These are phyloP conservation scores for Lyophyllum semitale DNA, from an alignment of 768 basidiomycete genomes.

Conservation along the genomic window DNA sequence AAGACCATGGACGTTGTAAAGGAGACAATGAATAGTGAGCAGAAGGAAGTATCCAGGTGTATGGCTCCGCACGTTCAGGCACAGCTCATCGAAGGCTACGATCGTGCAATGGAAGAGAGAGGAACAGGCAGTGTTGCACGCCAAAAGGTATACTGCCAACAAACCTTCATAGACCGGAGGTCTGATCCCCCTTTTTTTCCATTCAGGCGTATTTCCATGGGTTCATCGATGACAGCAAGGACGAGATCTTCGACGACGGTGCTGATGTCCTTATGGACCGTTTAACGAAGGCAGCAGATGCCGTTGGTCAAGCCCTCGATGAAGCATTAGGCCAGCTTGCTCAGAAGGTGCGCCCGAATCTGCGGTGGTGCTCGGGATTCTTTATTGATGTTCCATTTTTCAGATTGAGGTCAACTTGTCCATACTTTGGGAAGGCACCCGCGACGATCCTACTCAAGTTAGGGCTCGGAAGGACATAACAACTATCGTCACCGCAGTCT, in stretches of 20 bases:
- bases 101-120: slow-evolving; percentile 52
- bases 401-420: slow-evolving; percentile 57
- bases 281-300: slow-evolving; percentile 46
- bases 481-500: slow-evolving; percentile 36
- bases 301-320: slow-evolving; percentile 51
- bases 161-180: not conserved
- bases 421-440: slow-evolving; percentile 58
- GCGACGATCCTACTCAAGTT: slow-evolving; percentile 49
- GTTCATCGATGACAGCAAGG: slow-evolving; percentile 44
- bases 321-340: slow-evolving; percentile 50
- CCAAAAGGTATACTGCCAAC: slow-evolving; percentile 48
- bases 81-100: slow-evolving; percentile 52
- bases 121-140: slow-evolving; percentile 59
- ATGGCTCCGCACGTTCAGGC: slow-evolving; percentile 57
- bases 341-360: slow-evolving; percentile 44
- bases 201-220: slow-evolving; percentile 48
- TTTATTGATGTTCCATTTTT: not conserved
- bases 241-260: slow-evolving; percentile 52
- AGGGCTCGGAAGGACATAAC: slow-evolving; percentile 40
- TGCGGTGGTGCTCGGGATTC: slow-evolving; percentile 12
- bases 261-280: slow-evolving; percentile 52
- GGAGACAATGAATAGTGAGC: slow-evolving; percentile 51
- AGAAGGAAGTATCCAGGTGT: slow-evolving; percentile 61
- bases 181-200: not conserved
- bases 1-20: slow-evolving; percentile 50